These are phyloP conservation scores for Nicotiana otophora DNA, from an alignment of 257 asterid genomes.

Conservation along the genomic window DNA sequence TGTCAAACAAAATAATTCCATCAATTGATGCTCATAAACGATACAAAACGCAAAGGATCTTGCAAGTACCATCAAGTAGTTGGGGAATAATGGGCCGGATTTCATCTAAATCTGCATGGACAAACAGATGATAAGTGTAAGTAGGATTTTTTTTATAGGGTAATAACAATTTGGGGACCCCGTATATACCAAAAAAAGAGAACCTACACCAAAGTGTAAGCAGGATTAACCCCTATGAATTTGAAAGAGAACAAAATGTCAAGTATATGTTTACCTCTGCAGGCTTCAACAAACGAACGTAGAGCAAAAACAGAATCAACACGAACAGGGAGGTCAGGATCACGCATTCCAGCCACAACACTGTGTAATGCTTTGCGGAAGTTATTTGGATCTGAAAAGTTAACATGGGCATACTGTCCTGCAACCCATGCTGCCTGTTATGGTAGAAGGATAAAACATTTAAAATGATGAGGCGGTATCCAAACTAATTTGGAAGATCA, in stretches of 20 bases:
- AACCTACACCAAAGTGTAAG: not conserved
- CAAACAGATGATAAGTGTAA: constrained; percentile 10
- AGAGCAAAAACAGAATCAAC: constrained; percentile 95
- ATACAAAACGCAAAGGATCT: constrained; percentile 7
- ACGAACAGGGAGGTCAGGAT: constrained; percentile 97
- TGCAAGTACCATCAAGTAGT: constrained; percentile 74
- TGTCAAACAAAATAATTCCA: not conserved
- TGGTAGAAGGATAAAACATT: constrained; percentile 12
- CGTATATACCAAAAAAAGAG: too few species aligned
- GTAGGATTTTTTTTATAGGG: not conserved
- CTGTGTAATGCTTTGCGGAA: constrained; percentile 82
- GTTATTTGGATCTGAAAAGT: constrained; percentile 73
- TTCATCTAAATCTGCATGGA: constrained; percentile 64
- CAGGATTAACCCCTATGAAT: not conserved
- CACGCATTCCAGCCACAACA: constrained; percentile 98
- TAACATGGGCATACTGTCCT: constrained; percentile 93
- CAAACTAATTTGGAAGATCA: constrained; percentile 8
- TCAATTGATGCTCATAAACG: not conserved
- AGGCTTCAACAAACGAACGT: constrained; percentile 94
- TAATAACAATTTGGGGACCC: too few species aligned
- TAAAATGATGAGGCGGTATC: not conserved
- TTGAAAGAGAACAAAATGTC: not conserved
- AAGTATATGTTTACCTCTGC: constrained; percentile 52
- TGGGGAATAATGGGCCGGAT: constrained; percentile 94
- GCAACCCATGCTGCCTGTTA: constrained; percentile 99